Evolutionary conservation across 305 asterid genomes (phyloP).

Genomic region (Stenogyne calaminthoides): DNA sequence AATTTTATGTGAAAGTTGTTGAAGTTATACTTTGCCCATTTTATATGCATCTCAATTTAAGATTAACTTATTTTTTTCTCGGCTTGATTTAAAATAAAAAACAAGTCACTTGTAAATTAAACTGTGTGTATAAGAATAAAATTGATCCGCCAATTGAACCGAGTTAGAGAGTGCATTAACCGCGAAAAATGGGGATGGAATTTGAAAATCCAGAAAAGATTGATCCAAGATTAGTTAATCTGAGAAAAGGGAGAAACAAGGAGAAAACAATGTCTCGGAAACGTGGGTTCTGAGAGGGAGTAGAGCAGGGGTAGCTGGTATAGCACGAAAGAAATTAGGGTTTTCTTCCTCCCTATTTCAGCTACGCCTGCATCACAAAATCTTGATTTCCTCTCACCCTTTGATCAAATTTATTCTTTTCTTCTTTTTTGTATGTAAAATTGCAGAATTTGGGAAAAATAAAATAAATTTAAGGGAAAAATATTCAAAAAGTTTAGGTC

Average conservation of each 20-base stretch:
- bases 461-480: neutral
- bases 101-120: too few species aligned
- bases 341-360: constrained; percentile 30
- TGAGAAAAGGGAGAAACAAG: neutral
- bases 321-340: neutral
- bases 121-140: too few species aligned
- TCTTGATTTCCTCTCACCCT: constrained; percentile 30
- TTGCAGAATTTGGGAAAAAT: constrained; percentile 15
- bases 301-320: constrained; percentile 30
- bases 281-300: constrained; percentile 21
- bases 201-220: constrained; percentile 22
- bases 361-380: constrained; percentile 34
- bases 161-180: neutral
- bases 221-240: constrained; percentile 20
- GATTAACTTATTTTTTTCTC: too few species aligned
- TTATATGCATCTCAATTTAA: too few species aligned
- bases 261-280: constrained; percentile 16
- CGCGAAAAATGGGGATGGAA: constrained; percentile 26
- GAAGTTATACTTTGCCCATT: too few species aligned
- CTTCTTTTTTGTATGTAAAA: constrained; percentile 21
- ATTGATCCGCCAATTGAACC: neutral
- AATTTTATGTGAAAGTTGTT: too few species aligned
- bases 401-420: neutral
- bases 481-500: neutral
- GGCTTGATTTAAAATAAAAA: too few species aligned